phyloP scores from a whole-genome alignment of 179 eudicot genomes.

The Vitellaria paradoxa region DNA sequence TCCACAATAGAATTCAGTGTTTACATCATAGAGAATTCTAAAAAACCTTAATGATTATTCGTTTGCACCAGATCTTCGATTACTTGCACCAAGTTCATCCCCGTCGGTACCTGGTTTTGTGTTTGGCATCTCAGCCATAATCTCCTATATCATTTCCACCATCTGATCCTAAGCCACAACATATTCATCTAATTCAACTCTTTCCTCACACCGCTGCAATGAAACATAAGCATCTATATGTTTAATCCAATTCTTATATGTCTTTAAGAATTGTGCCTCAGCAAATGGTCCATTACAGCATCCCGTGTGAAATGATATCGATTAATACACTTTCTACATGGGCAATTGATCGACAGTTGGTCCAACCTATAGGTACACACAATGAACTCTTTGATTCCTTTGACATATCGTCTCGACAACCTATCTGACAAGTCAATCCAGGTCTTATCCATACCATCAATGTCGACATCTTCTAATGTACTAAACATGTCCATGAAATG shows the following conservation, averaged over 20 bases:
- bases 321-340: neutral
- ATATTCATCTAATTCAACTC: too few species aligned
- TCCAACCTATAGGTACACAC: too few species aligned
- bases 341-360: neutral
- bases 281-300: neutral
- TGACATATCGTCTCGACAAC: too few species aligned
- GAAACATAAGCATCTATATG: neutral
- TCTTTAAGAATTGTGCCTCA: neutral
- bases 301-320: neutral
- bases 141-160: neutral
- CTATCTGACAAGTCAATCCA: too few species aligned
- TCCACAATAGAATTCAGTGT: neutral
- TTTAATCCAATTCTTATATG: neutral
- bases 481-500: too few species aligned
- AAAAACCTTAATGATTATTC: neutral
- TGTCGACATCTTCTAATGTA: too few species aligned
- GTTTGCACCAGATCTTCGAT: neutral
- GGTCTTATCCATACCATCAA: too few species aligned
- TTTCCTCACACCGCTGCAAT: neutral
- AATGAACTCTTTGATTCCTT: too few species aligned
- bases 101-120: neutral
- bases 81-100: neutral
- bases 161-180: neutral
- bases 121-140: neutral
- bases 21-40: neutral